A percentile compares a stretch with the other conserved stretches of the same genome.
phyloP scores from a whole-genome alignment of 2,329 filamentous ascomycete genomes.

The Aspergillus costaricaensis region DNA sequence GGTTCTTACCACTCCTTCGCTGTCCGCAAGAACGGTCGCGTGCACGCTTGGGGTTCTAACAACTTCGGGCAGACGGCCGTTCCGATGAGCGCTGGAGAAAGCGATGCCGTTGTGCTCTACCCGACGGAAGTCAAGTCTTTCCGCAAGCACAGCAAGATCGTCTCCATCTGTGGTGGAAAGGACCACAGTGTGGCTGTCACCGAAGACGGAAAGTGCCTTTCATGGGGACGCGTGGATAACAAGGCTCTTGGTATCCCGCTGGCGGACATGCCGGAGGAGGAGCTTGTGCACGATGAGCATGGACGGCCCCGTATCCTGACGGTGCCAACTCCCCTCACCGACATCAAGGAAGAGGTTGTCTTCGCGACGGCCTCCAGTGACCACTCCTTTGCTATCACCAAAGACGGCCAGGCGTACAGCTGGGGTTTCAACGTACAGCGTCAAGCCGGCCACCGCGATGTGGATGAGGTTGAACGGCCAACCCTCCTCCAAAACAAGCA shows the following conservation, averaged over 20 bases:
- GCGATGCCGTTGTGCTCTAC: conserved; percentile 36
- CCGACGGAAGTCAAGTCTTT: conserved; percentile 15
- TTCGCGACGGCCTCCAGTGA: conserved; percentile 45
- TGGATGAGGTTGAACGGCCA: conserved; percentile 64
- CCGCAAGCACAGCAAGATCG: conserved; percentile 9
- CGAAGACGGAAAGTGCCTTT: conserved; percentile 18
- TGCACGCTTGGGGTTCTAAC: conserved; percentile 76
- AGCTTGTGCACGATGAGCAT: conserved; percentile 13
- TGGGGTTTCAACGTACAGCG: conserved; percentile 84
- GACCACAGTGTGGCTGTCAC: conserved; percentile 24
- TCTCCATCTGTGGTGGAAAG: conserved; percentile 18
- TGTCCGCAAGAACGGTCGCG: conserved; percentile 41
- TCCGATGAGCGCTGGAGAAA: conserved; percentile 59
- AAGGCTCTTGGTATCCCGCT: conserved; percentile 18
- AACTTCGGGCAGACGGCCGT: conserved; percentile 75
- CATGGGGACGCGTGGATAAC: conserved; percentile 25
- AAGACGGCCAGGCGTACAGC: conserved; percentile 66
- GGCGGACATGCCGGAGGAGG: conserved; percentile 12
- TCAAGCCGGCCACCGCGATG: conserved; percentile 59
- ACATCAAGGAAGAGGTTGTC: conserved; percentile 8
- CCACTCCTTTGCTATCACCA: conserved; percentile 71
- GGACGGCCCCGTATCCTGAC: conserved; percentile 19
- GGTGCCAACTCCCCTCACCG: conserved; percentile 9
- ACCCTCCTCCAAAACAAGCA: conserved; percentile 72
- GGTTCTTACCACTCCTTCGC: conserved; percentile 51